Conservation (phyloP, 495 filamentous ascomycete genomes). For the Rhypophila decipiens region DNA sequence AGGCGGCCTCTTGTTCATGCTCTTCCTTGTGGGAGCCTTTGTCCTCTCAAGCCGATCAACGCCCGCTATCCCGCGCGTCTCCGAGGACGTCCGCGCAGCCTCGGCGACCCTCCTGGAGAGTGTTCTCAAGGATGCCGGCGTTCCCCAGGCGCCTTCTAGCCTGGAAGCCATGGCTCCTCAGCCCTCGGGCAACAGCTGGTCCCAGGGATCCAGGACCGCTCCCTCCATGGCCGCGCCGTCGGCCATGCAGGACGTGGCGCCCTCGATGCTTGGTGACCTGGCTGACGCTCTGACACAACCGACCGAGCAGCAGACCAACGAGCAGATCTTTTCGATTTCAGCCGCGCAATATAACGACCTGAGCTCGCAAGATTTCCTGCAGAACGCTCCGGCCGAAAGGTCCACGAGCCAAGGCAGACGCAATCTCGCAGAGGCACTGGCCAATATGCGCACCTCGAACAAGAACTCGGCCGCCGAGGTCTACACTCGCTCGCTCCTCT, state of each 20-base stretch:
- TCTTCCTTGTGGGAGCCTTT: conserved; percentile 93
- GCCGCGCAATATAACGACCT: conserved; percentile 85
- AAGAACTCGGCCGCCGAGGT: conserved; percentile 73
- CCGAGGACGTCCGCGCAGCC: conserved; percentile 88
- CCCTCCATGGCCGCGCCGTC: conserved; percentile 47
- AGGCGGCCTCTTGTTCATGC: conserved; percentile 66
- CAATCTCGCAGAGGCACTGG: conserved; percentile 78
- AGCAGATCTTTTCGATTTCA: conserved; percentile 81
- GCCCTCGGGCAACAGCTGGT: conserved; percentile 45
- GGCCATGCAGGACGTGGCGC: conserved; percentile 48
- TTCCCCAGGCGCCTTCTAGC: conserved; percentile 41
- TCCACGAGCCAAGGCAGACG: conserved; percentile 51
- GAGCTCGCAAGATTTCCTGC: conserved; percentile 62
- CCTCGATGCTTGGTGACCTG: conserved; percentile 67
- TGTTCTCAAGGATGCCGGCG: conserved; percentile 75
- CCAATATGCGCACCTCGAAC: conserved; percentile 63
- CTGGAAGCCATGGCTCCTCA: conserved; percentile 43
- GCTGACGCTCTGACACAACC: conserved; percentile 68
- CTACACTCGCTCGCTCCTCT: conserved; percentile 87
- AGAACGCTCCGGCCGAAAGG: conserved; percentile 37
- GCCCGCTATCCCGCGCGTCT: conserved; percentile 72
- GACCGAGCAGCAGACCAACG: conserved; percentile 78
- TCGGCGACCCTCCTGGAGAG: conserved; percentile 84
- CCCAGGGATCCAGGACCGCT: conserved; percentile 30
- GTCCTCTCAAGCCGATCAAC: conserved; percentile 77